Percentiles rank a stretch among this genome's conserved stretches.
phyloP scores from a whole-genome alignment of 176 grass and related monocot genomes.

The barley (Hordeum vulgare) region DNA sequence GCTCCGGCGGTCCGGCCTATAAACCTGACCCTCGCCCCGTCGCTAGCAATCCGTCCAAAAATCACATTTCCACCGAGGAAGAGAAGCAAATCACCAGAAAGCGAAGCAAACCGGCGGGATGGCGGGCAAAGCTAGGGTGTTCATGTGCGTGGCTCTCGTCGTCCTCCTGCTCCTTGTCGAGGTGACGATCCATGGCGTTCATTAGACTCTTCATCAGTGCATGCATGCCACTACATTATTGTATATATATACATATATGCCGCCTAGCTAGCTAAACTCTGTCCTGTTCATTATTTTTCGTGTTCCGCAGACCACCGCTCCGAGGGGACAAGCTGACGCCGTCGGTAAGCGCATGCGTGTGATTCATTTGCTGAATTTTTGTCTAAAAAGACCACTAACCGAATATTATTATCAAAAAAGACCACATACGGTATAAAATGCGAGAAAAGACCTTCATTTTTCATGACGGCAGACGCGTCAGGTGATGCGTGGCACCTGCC shows the following conservation, averaged over 20 bases:
- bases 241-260: no score
- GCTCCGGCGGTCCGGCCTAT: not conserved
- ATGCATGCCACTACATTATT: not conserved
- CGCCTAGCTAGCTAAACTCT: not conserved
- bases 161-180: constrained; percentile 43
- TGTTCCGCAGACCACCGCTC: constrained; percentile 18
- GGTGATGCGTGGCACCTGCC: no score
- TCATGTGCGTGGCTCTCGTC: constrained; percentile 24
- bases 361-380: no score
- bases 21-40: not conserved
- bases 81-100: not conserved
- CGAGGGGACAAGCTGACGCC: constrained; percentile 23
- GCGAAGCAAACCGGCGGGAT: not conserved
- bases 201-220: not conserved
- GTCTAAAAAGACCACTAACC: no score
- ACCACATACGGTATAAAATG: no score
- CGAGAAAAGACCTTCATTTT: no score
- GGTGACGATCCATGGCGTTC: constrained; percentile 9
- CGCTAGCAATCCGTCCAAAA: not conserved
- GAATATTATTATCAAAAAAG: no score
- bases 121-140: not conserved
- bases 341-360: not conserved
- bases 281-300: not conserved
- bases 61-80: not conserved
- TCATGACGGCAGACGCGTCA: no score